Conservation (phyloP, 1,139 yeast species). For the Hansenula sp. region DNA sequence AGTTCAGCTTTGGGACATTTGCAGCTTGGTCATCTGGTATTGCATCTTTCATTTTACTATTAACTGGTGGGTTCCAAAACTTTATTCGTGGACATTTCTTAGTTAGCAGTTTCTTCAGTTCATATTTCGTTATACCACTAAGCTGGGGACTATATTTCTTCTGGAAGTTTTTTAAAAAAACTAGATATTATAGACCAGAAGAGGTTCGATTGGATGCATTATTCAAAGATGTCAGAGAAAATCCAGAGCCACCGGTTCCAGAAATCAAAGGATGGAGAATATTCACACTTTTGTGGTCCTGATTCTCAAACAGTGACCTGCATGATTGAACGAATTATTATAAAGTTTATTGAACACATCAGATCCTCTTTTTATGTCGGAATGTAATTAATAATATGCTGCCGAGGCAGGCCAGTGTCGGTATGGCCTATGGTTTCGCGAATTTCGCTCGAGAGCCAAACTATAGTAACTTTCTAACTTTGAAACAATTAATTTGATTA, state of each 20-base stretch:
- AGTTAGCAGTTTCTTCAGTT: conserved; percentile 29
- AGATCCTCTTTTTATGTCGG: too few relatives aligned
- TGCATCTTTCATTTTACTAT: not conserved
- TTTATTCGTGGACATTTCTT: conserved; percentile 9
- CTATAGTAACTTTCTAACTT: too few relatives aligned
- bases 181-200: conserved; percentile 16
- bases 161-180: conserved; percentile 26
- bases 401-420: too few relatives aligned
- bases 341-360: too few relatives aligned
- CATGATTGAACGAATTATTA: too few relatives aligned
- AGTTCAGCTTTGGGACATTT: not conserved
- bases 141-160: conserved; percentile 23
- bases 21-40: not conserved
- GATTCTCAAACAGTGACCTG: too few relatives aligned
- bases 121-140: conserved; percentile 34
- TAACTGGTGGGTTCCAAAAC: not conserved
- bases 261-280: not conserved
- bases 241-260: conserved; percentile 28
- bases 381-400: too few relatives aligned
- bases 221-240: conserved; percentile 29
- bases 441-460: too few relatives aligned
- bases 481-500: too few relatives aligned
- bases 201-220: conserved; percentile 20
- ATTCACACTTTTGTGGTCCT: not conserved
- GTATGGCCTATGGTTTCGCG: too few relatives aligned